Conservation (phyloP, 1,139 yeast species). For the Yamadazyma diddensiae region DNA sequence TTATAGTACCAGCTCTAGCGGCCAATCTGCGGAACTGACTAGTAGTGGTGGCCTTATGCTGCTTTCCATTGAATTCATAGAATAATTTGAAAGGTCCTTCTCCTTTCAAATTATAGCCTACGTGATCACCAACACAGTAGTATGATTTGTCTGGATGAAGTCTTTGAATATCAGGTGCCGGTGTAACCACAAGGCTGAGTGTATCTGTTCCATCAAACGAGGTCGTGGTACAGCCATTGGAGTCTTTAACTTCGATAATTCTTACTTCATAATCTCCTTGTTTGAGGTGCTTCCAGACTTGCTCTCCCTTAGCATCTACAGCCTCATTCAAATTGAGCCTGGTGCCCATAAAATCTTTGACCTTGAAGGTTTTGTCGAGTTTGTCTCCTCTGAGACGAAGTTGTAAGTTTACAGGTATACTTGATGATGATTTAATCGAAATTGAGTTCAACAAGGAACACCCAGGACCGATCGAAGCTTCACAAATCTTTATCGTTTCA, state of each 20-base stretch:
- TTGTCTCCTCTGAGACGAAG: slow-evolving; percentile 34
- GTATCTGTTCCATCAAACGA: slow-evolving; percentile 36
- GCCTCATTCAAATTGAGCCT: slow-evolving; percentile 15
- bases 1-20: slow-evolving; percentile 70
- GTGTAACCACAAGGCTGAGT: slow-evolving; percentile 58
- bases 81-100: slow-evolving; percentile 73
- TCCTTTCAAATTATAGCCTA: slow-evolving; percentile 74
- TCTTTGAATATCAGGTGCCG: slow-evolving; percentile 64
- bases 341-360: slow-evolving; percentile 5
- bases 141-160: slow-evolving; percentile 35
- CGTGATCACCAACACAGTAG: slow-evolving; percentile 91
- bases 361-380: slow-evolving; percentile 5
- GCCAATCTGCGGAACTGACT: slow-evolving; percentile 67
- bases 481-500: slow-evolving; percentile 57
- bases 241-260: slow-evolving; percentile 58
- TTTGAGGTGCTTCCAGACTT: slow-evolving; percentile 10
- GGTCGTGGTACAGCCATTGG: slow-evolving; percentile 60
- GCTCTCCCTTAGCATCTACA: slow-evolving; percentile 5
- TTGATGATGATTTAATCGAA: slow-evolving; percentile 54
- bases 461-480: slow-evolving; percentile 31
- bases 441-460: slow-evolving; percentile 44
- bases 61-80: slow-evolving; percentile 67
- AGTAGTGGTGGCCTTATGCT: slow-evolving; percentile 58
- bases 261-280: slow-evolving; percentile 56
- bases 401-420: slow-evolving; percentile 60